Evolutionary conservation across 83 land plant species (phyloP), one percentile per base, ranked within the genome.

Genomic region (Larix sibirica): DNA sequence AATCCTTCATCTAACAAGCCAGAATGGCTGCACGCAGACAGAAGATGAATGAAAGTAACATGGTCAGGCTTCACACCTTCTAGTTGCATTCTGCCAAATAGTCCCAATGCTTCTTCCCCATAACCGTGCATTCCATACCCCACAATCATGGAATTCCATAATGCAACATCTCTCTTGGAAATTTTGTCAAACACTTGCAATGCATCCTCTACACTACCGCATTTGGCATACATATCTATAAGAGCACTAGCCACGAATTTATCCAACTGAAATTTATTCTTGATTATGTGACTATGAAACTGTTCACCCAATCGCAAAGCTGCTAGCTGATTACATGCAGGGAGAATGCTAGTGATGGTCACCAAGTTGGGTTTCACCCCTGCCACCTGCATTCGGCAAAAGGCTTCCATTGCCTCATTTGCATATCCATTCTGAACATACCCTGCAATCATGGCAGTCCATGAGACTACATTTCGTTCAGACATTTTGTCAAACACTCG

Each of bases 101-200:
- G 81, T 3, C 86, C 58, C 64, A 93, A 87, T 18, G 91, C 91
- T 75, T 89, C 90, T 24, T 44, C 44, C 62, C 88, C 86, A 40
- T 66, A 54, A 0, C 95, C 95, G 82, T 93, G 91, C 71, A 85
- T 88, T 17, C 93, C 93, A 79, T 82, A 91, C 36, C 95, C 95
- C 69, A 67, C 79, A 65, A 93, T 93, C 95, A 93, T 90, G 40
- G 95, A 86, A 20, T 92, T 90, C 93, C 93, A 93, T 26, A 90
- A 85, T 9, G 89, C 83, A 0, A 86, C 63, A 63, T 91, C 86
- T 23, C 77, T 67, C 54, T 68, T 62, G 21, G 54, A 74, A 6
- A 69, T 36, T 8, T 23, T 75, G 18, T 78, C 47, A 66, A 93
- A 90, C 1, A 87, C 73, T 12, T 60, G 40, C 21, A 62, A 23